Conservation (phyloP, 2,329 filamentous ascomycete genomes). For the Didymosphaeria variabile region DNA sequence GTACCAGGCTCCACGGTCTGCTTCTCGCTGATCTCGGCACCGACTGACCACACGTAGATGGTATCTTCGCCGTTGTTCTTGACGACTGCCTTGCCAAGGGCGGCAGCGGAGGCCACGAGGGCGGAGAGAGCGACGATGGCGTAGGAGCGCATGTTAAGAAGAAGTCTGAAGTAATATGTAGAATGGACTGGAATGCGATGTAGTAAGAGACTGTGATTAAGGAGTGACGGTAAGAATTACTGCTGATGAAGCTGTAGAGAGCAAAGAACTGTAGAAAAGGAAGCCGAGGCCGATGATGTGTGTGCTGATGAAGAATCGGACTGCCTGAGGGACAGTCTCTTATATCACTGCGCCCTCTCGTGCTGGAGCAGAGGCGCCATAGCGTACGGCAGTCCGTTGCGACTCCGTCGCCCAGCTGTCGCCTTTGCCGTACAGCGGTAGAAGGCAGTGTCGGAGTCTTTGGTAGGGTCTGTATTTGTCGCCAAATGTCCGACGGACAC, state of each 20-base stretch:
- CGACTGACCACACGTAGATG: slow-evolving; percentile 41
- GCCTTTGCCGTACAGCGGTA: not conserved
- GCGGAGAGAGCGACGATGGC: slow-evolving; percentile 24
- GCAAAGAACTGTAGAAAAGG: not conserved
- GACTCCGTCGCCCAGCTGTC: not conserved
- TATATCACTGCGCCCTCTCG: slow-evolving; percentile 3
- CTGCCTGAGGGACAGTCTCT: not conserved
- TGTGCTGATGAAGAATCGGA: not conserved
- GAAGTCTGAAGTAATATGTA: slow-evolving; percentile 5
- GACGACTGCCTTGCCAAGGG: slow-evolving; percentile 38
- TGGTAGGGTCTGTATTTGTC: slow-evolving; percentile 1
- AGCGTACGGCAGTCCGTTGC: not conserved
- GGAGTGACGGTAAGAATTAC: slow-evolving; percentile 6
- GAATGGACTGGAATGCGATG: not conserved
- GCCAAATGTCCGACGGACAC: slow-evolving; percentile 15
- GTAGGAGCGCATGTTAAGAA: slow-evolving; percentile 27
- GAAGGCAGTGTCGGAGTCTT: slow-evolving; percentile 5
- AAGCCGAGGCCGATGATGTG: not conserved
- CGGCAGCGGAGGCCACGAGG: slow-evolving; percentile 29
- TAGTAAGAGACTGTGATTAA: slow-evolving; percentile 5
- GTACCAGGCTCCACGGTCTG: slow-evolving; percentile 31
- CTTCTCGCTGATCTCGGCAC: slow-evolving; percentile 27
- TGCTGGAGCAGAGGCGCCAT: not conserved
- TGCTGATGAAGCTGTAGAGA: not conserved
- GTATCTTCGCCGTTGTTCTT: slow-evolving; percentile 32